Percentiles rank a stretch among this genome's conserved stretches.
Evolutionary conservation across 108 stramenopile species (phyloP).

Genomic region (Skeletonema marinoi): DNA sequence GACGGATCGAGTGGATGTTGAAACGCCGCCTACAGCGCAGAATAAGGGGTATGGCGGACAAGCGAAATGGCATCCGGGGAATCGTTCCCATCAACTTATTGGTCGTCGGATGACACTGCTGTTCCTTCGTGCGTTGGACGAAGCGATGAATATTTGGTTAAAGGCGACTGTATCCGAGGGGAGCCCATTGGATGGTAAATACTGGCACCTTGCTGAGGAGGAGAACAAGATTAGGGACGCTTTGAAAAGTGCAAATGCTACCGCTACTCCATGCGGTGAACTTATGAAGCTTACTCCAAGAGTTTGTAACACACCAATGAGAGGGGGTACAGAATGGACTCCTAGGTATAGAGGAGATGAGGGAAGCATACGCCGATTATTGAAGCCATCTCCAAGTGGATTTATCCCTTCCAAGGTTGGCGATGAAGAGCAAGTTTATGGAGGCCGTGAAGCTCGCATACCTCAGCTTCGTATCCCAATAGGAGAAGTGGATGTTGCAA

Average conservation of each 20-base stretch:
- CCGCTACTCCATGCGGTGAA: slow-evolving; percentile 27
- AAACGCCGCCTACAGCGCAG: slow-evolving; percentile 18
- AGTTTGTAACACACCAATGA: slow-evolving; percentile 33
- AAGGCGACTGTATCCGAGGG: slow-evolving; percentile 31
- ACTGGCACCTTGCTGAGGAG: slow-evolving; percentile 49
- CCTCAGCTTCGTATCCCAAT: slow-evolving; percentile 24
- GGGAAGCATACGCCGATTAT: slow-evolving; percentile 23
- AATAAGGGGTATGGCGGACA: slow-evolving; percentile 31
- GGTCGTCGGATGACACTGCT: slow-evolving; percentile 51
- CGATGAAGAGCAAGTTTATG: slow-evolving; percentile 14
- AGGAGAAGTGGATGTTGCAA: slow-evolving; percentile 40
- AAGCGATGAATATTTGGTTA: slow-evolving; percentile 49
- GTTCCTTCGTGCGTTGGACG: slow-evolving; percentile 54
- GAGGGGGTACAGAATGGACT: slow-evolving; percentile 40
- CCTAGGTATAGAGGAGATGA: slow-evolving; percentile 33
- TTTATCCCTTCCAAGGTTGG: slow-evolving; percentile 16
- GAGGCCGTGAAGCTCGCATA: slow-evolving; percentile 32
- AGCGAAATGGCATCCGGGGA: slow-evolving; percentile 48
- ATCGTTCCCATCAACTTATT: slow-evolving; percentile 39
- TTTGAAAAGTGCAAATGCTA: slow-evolving; percentile 16
- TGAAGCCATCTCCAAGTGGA: slow-evolving; percentile 39
- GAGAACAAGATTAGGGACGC: slow-evolving; percentile 39
- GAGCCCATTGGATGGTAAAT: slow-evolving; percentile 39
- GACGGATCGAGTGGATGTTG: slow-evolving; percentile 40
- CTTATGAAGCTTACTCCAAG: slow-evolving; percentile 13